Percentiles rank a stretch among this genome's conserved stretches.
These are phyloP conservation scores for Fomitopsis schrenkii DNA, from an alignment of 1,284 basidiomycete genomes.

Conservation along the genomic window DNA sequence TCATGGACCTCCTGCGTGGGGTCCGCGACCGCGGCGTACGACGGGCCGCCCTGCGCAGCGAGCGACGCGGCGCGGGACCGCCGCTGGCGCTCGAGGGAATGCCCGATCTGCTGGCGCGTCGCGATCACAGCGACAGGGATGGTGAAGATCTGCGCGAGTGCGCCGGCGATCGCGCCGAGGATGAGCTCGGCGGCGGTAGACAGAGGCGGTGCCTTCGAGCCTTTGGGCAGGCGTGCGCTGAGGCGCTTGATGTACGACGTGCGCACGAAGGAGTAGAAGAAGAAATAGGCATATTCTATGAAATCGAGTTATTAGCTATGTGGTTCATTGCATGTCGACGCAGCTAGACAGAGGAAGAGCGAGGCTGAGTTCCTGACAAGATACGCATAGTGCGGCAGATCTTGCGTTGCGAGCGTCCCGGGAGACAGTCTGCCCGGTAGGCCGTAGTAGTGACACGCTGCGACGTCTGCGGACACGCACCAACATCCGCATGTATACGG, in stretches of 20 bases:
- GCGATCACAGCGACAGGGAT: slow-evolving; percentile 98
- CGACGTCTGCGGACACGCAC: no score
- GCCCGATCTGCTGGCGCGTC: slow-evolving; percentile 91
- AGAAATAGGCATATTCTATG: slow-evolving; percentile 98
- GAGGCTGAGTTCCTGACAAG: no score
- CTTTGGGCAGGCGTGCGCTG: slow-evolving; percentile 48
- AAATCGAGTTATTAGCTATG: neutral
- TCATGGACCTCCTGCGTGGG: slow-evolving; percentile 12
- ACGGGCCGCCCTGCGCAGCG: neutral
- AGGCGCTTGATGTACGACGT: slow-evolving; percentile 76
- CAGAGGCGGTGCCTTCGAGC: slow-evolving; percentile 55
- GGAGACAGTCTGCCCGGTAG: no score
- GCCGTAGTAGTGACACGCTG: no score
- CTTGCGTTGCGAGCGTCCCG: no score
- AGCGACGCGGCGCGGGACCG: slow-evolving; percentile 2
- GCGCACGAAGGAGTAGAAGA: slow-evolving; percentile 94
- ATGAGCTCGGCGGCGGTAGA: slow-evolving; percentile 82
- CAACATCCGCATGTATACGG: no score
- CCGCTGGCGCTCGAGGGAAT: slow-evolving; percentile 22
- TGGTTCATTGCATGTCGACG: no score
- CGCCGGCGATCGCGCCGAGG: slow-evolving; percentile 91
- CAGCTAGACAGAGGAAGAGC: neutral
- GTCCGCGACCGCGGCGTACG: slow-evolving; percentile 5
- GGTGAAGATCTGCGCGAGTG: slow-evolving; percentile 95
- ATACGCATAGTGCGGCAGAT: no score